phyloP scores from a whole-genome alignment of 2,329 filamentous ascomycete species.

The Alternaria ventricosa region DNA sequence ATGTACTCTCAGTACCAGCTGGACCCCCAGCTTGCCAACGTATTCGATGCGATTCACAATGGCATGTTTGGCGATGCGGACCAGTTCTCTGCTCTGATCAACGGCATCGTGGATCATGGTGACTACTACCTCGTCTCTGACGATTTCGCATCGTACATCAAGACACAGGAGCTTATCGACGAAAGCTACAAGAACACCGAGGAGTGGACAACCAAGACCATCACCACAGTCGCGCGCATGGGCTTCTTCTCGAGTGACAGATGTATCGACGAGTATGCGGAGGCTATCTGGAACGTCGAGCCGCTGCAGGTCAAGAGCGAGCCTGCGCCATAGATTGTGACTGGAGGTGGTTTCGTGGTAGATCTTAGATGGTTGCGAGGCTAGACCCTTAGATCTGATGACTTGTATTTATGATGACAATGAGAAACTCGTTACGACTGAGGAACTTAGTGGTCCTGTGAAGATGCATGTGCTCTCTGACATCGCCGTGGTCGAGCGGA shows the following conservation, averaged over 20 bases:
- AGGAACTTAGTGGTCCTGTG: not conserved
- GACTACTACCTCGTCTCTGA: slow-evolving; percentile 98
- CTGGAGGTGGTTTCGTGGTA: not conserved
- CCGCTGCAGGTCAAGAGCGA: slow-evolving; percentile 63
- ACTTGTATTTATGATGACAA: not conserved
- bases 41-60: slow-evolving; percentile 82
- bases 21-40: slow-evolving; percentile 76
- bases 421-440: not conserved
- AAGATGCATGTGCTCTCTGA: not conserved
- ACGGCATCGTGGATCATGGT: slow-evolving; percentile 87
- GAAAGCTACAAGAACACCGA: slow-evolving; percentile 91
- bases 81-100: slow-evolving; percentile 82
- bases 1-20: slow-evolving; percentile 81
- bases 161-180: slow-evolving; percentile 90
- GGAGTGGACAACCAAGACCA: slow-evolving; percentile 89
- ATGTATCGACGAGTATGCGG: slow-evolving; percentile 96
- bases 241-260: slow-evolving; percentile 96
- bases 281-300: slow-evolving; percentile 96
- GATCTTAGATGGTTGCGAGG: not conserved
- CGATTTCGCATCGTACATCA: slow-evolving; percentile 93
- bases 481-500: not conserved
- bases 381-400: slow-evolving; percentile 6
- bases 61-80: slow-evolving; percentile 80
- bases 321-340: slow-evolving; percentile 20
- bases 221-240: slow-evolving; percentile 89